Evolutionary conservation across 371 early-diverging fungal genomes (phyloP), one percentile per base, ranked within the genome.

Genomic region (Mucor velutinosus): DNA sequence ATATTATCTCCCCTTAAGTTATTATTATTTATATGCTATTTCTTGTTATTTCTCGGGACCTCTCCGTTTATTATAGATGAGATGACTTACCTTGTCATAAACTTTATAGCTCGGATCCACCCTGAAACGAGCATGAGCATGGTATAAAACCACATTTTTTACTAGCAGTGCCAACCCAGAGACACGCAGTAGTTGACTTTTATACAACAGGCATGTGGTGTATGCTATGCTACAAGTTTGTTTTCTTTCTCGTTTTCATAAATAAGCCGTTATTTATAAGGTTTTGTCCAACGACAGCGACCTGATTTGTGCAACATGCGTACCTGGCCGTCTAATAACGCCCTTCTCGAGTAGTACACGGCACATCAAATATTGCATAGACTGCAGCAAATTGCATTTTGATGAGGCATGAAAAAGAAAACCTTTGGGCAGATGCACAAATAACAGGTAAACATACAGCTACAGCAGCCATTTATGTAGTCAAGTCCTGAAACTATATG

Each of bases 11-110:
- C 25, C 51, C 51, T 12, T 51, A 51, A 33, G 33, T 23, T 19
- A 47, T 21, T 21, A 47, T 21, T 47, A 17, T 47, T 17, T 47
- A 47, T 37, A 37, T 37, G 37, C 37, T 0, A 37, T 37, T 14
- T 47, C 4, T 51, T 51, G 51, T 25, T 51, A 23, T 25, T 25
- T 56, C 56, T 56, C 56, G 56, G 56, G 56, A 56, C 56, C 56
- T 32, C 56, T 56, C 56, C 56, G 56, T 56, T 29, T 32, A 29
- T 56, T 17, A n/a, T 17, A n/a, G 29, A 56, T 17, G 23, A 3
- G 51, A 51, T 11, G 51, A 56, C 32, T 29, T 8, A 29, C 14
- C 6, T 30, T 55, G 27, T 5, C 5, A 14, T 51, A 11, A 7
- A n/a, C 6, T 11, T 45, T 14, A 6, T 45, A n/a, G 15, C 17